These are phyloP conservation scores for Arctium lappa DNA, from an alignment of 129 eudicot species.

Conservation along the genomic window DNA sequence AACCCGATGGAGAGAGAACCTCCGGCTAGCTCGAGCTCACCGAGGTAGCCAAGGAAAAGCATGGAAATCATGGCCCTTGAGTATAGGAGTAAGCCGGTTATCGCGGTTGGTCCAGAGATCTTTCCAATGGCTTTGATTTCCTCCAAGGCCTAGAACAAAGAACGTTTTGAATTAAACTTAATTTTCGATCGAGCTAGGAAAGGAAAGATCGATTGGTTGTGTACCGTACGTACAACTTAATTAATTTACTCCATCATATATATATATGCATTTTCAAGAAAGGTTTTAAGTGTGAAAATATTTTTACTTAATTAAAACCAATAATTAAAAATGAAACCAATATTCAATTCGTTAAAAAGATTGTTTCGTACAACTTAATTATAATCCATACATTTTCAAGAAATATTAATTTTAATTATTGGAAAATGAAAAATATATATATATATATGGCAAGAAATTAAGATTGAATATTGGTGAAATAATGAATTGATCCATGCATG, in stretches of 20 bases:
- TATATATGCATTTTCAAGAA: neutral
- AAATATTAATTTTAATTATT: no score
- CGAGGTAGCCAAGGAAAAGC: slow-evolving; percentile 87
- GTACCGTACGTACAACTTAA: no score
- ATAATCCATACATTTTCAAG: neutral
- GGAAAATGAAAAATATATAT: neutral
- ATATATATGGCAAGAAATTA: neutral
- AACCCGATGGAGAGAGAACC: slow-evolving; percentile 89
- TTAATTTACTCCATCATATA: no score
- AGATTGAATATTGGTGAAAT: neutral
- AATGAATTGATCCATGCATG: neutral
- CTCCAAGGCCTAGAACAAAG: slow-evolving; percentile 52
- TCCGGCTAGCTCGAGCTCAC: slow-evolving; percentile 83
- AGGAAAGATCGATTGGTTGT: neutral
- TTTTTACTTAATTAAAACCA: neutral
- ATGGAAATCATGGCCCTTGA: slow-evolving; percentile 92
- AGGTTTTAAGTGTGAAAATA: neutral
- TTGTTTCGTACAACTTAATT: neutral
- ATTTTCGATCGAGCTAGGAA: neutral
- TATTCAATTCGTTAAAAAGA: neutral
- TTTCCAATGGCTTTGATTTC: slow-evolving; percentile 87
- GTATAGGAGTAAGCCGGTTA: slow-evolving; percentile 71
- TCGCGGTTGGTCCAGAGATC: slow-evolving; percentile 75
- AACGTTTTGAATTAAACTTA: slow-evolving; percentile 5
- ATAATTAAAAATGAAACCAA: neutral